Evolutionary conservation across 176 grass and related monocot species (phyloP).

Genomic region (Pontederia paniculata): DNA sequence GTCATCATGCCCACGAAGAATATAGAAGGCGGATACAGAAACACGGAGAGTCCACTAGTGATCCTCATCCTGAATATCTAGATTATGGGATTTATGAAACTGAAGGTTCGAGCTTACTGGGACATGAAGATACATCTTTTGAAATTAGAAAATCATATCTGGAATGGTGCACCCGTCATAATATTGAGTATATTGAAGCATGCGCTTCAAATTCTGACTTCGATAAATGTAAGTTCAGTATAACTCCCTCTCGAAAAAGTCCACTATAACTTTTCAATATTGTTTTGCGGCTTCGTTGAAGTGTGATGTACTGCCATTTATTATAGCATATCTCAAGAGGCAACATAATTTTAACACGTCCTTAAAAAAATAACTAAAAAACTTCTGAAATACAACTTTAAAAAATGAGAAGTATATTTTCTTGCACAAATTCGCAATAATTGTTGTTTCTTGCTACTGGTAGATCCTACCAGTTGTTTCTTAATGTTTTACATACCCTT

Average conservation of each 20-base stretch:
- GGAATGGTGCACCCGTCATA: slow-evolving; percentile 64
- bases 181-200: slow-evolving; percentile 87
- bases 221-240: slow-evolving; percentile 98
- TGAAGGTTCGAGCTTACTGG: slow-evolving; percentile 70
- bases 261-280: not conserved
- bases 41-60: slow-evolving; percentile 38
- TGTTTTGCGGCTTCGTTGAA: not conserved
- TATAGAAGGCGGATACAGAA: slow-evolving; percentile 63
- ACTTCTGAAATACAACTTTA: no score
- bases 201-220: slow-evolving; percentile 78
- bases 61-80: slow-evolving; percentile 57
- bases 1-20: slow-evolving; percentile 54
- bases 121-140: slow-evolving; percentile 51
- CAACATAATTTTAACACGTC: no score
- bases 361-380: no score
- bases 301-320: not conserved
- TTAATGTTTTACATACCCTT: no score
- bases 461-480: no score
- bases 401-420: no score
- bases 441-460: no score
- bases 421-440: no score
- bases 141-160: slow-evolving; percentile 45
- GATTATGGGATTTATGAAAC: slow-evolving; percentile 75
- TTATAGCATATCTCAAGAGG: no score
- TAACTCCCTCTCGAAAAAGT: no score